A percentile compares a stretch with the other conserved stretches of the same genome.
These are phyloP conservation scores for Aschersonia sp. DNA, from an alignment of 2,329 filamentous ascomycete species.

Conservation along the genomic window DNA sequence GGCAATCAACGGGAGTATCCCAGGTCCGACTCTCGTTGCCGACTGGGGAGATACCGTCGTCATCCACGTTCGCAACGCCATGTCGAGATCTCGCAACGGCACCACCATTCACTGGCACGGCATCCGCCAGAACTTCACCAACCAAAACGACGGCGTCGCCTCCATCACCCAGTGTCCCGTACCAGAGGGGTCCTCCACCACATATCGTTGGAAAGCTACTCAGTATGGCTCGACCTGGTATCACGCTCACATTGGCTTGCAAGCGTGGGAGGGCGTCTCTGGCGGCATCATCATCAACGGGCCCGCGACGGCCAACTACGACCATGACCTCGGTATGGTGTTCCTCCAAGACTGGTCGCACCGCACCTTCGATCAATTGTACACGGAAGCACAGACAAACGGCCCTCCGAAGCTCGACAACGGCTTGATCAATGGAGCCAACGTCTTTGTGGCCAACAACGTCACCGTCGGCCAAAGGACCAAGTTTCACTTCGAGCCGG, in stretches of 20 bases:
- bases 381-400: conserved; percentile 1
- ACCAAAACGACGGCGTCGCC: conserved; percentile 41
- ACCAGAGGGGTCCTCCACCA: conserved; percentile 33
- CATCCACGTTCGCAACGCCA: conserved; percentile 39
- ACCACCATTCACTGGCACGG: conserved; percentile 52
- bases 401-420: conserved; percentile 20
- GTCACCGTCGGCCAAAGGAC: conserved; percentile 17
- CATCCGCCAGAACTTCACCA: conserved; percentile 39
- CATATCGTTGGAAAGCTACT: conserved; percentile 42
- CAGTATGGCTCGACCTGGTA: conserved; percentile 45
- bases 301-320: conserved; percentile 42
- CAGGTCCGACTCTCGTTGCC: conserved; percentile 42
- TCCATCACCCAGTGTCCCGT: conserved; percentile 34
- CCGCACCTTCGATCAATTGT: conserved; percentile 23
- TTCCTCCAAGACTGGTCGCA: conserved; percentile 47
- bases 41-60: conserved; percentile 34
- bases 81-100: conserved; percentile 31
- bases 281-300: conserved; percentile 49
- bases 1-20: conserved; percentile 42
- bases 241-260: conserved; percentile 41
- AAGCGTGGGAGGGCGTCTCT: conserved; percentile 38
- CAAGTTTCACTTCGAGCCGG: conserved; percentile 22
- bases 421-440: conserved; percentile 29
- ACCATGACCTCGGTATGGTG: conserved; percentile 46
- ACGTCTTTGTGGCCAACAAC: conserved; percentile 12